Percentiles rank a stretch among this genome's conserved stretches.
Conservation (phyloP, 1,284 basidiomycete species). For the Puccinia polysora region DNA sequence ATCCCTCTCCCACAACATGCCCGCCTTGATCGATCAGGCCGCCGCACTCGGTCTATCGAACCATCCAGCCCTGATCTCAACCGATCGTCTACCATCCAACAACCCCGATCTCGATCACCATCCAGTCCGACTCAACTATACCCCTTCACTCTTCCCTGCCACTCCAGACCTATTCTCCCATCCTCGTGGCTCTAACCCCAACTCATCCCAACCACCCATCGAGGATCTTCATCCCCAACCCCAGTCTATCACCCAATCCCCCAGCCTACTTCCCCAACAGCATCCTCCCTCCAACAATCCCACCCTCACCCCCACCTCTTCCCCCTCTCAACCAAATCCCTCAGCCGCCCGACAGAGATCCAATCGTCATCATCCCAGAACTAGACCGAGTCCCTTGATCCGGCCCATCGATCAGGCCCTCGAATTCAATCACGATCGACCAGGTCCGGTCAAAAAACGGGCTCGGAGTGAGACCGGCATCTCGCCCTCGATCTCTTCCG, state of each 20-base stretch:
- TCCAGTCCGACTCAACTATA: constrained; percentile 1
- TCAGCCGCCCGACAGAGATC: constrained; percentile 24
- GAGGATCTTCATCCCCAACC: constrained; percentile 4
- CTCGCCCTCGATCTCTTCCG: constrained; percentile 40
- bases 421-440: constrained; percentile 52
- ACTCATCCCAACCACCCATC: constrained; percentile 5
- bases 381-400: constrained; percentile 28
- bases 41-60: constrained; percentile 49
- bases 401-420: constrained; percentile 43
- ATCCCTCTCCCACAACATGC: constrained; percentile 45
- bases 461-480: constrained; percentile 50
- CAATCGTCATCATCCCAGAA: constrained; percentile 14
- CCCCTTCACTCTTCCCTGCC: too few species aligned
- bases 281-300: background rate
- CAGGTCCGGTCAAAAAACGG: constrained; percentile 55
- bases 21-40: constrained; percentile 42
- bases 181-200: too few species aligned
- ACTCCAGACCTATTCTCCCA: too few species aligned
- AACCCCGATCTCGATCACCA: background rate
- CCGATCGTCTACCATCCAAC: background rate
- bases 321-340: background rate
- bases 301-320: background rate
- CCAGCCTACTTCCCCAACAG: constrained; percentile 6
- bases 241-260: background rate
- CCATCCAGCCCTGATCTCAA: background rate